Evolutionary conservation across 768 basidiomycete genomes (phyloP), one percentile per base, ranked within the genome.

Genomic region (Lentinula aciculospora): DNA sequence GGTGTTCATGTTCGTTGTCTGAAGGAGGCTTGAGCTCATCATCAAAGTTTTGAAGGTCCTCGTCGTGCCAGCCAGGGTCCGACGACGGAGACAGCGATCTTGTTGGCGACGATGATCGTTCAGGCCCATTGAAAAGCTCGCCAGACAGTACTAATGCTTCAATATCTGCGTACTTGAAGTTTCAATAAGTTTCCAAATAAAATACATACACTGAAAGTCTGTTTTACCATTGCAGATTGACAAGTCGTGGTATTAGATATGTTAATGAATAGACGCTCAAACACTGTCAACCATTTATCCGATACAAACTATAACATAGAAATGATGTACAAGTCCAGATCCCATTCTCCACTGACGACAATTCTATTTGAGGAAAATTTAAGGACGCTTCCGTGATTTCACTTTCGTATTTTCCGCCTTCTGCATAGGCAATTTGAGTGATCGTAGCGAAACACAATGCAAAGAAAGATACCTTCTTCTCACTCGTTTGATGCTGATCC

Each of bases 121-220:
- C 60, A 7, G 69, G 58, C 3, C 78, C 76, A 40, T 79, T 80
- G 71, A 92, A 92, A 37, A 92, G 78, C 62, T 83, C 82, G 39
- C 91, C 91, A 13, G 91, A 92, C 40, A 90, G 83, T 45, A 89
- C 83, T 29, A 88, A 76, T 53, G 84, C 81, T 66, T 91, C 89
- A 53, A 91, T 79, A 65, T 86, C 54, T 56, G 54, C 25, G 37
- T 56, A 56, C 54, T 56, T 34, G 4, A 48, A 27, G 21, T 21
- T 42, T 42, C 17, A 42, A 42, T 42, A n/a, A 42, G 40, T 42
- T 17, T 42, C 7, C 40, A 7, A 13, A 13, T 7, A 6, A 21
- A 21, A 34, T 1, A 34, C 32, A 34, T 34, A 34, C 13, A 1
- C 3, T 34, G 6, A 34, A 13, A 9, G n/a, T 34, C 3, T 34